These are phyloP conservation scores for Xerocomus amazonicus DNA, from an alignment of 1,284 basidiomycete species.

Conservation along the genomic window DNA sequence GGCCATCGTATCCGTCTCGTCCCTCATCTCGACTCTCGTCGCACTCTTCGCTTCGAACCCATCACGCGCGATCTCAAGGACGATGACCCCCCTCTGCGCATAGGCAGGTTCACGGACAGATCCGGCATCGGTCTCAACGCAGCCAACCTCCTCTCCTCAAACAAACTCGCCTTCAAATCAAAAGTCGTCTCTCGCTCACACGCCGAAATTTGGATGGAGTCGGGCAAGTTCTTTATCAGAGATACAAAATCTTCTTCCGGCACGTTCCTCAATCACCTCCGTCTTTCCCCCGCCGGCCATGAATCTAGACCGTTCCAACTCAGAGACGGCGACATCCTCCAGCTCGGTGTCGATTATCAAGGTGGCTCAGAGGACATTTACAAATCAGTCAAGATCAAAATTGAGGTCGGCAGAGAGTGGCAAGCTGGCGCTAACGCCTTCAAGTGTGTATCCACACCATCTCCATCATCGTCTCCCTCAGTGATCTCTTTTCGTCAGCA, in stretches of 20 bases:
- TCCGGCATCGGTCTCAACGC: constrained; percentile 65
- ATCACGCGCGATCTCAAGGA: constrained; percentile 81
- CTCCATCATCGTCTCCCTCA: neutral
- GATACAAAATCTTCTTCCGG: constrained; percentile 91
- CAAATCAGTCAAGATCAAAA: constrained; percentile 94
- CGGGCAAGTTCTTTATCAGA: constrained; percentile 78
- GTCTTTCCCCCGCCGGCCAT: constrained; percentile 80
- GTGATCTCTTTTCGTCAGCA: constrained; percentile 39
- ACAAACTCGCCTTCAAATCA: constrained; percentile 92
- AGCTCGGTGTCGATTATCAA: constrained; percentile 97
- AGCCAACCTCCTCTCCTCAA: constrained; percentile 67
- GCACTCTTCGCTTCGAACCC: constrained; percentile 90
- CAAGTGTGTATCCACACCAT: constrained; percentile 67
- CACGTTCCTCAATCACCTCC: constrained; percentile 95
- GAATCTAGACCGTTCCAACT: constrained; percentile 79
- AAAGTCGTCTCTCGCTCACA: constrained; percentile 95
- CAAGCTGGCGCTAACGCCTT: constrained; percentile 87
- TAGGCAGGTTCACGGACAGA: constrained; percentile 89
- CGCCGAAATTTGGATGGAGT: constrained; percentile 86
- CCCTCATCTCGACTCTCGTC: constrained; percentile 87
- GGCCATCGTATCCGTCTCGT: constrained; percentile 78
- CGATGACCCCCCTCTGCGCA: constrained; percentile 70
- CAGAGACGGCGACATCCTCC: constrained; percentile 93
- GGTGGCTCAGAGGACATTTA: constrained; percentile 98
- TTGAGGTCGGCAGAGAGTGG: constrained; percentile 91